Evolutionary conservation across 2,329 filamentous ascomycete species (phyloP), one percentile per base, ranked within the genome.

Genomic region (Fonsecaea multimorphosa): DNA sequence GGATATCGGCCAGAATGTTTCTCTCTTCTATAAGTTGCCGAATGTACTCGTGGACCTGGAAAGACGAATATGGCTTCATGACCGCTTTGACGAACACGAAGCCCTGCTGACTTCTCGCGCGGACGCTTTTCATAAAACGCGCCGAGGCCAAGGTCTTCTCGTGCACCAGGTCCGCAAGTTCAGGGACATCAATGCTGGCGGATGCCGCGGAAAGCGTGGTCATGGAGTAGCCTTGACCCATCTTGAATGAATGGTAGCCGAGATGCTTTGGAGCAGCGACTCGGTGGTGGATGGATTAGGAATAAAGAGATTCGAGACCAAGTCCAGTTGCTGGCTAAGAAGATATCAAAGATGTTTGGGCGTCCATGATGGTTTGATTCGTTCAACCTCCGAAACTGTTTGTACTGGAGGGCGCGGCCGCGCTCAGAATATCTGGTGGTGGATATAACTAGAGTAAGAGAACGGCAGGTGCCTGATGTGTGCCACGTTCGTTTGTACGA

Each of bases 221-320:
- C 73, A 96, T 87, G 68, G 94, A 97, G 81, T 97, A 97, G 71
- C 92, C 93, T 85, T 99, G 95, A 71, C 95, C 95, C 95, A 99
- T 99, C 72, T 65, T 81, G 76, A 58, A 24, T 24, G 22, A 24
- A 4, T 49, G 44, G 22, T 16, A 49, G 11, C 3, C 19, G 44
- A 24, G 44, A 27, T 24, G 16, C n/a, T 16, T 44, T 19, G 38
- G 5, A 19, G 38, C 19, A 16, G 38, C n/a, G 19, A 24, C 44
- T 49, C 22, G 19, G 44, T 24, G 19, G 44, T 24, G 19, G 44
- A 49, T 49, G 44, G 44, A 12, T 49, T 27, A 49, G 22, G 44
- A 1, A 5, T 24, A 24, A 24, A 49, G 44, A 49, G 22, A 22
- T 22, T 49, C 22, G 19, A 4, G 44, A 49, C 19, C 44, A 54